Base-by-base conservation (phyloP, 495 filamentous ascomycete species). In the Daldinia decipiens region DNA sequence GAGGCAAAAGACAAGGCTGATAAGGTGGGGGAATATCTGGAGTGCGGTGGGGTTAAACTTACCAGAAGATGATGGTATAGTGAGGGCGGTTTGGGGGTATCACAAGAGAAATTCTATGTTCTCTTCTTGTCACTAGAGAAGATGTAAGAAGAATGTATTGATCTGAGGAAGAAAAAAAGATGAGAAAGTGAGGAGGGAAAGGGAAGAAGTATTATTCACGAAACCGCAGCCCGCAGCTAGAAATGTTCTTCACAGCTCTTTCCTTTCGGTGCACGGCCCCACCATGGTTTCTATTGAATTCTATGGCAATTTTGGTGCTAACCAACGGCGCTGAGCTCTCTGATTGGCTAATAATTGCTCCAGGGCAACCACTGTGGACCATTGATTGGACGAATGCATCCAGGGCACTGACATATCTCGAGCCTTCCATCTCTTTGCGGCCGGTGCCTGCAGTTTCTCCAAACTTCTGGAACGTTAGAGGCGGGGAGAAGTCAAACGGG, bases 251-350 rank as follows among this genome's bases (percentile, higher is more conserved):
- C 74, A 70, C 65, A 77, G 64, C 72, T 77, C 74, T 77, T 72
- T 74, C 58, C 54, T 75, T 72, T 70, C 54, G 40, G 61, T 71
- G 70, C 58, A 73, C 71, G 70, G 70, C 70, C 70, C 70, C 70
- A 73, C 70, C 15, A 58, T 70, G 66, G 75, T 75, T 77, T 77
- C 75, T 77, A 77, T 77, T 52, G 73, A 77, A 77, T 77, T 77
- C 75, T 74, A 77, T 67, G 75, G 73, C 65, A 65, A 65, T 72
- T 72, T 62, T 63, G 65, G 65, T 54, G 12, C 55, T 68, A 67
- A 59, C 63, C 50, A 61, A 38, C 36, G 19, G 12, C 19, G 26
- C 15, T 15, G 12, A 54, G 62, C 43, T 59, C 40, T 61, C 29
- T 77, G 65, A 76, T 77, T 77, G 75, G 75, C 21, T 26, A 2